Percentiles rank a stretch among this genome's conserved stretches.
phyloP scores from a whole-genome alignment of 768 basidiomycete genomes.

The Boletus subcaerulescens region DNA sequence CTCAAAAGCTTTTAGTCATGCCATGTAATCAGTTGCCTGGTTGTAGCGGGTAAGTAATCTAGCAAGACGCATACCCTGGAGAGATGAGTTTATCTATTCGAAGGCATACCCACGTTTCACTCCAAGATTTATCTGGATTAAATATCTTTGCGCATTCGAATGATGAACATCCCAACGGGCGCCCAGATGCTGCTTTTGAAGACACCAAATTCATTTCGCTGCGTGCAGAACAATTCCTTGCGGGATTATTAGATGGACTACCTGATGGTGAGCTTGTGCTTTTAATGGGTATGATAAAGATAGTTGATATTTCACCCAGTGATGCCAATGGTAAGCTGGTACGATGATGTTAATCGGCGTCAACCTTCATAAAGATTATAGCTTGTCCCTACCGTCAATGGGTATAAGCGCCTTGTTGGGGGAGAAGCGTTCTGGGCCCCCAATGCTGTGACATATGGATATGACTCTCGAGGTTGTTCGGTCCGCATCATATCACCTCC shows the following conservation, averaged over 20 bases:
- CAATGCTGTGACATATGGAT: slow-evolving; percentile 90
- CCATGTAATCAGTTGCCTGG: slow-evolving; percentile 71
- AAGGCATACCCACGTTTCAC: slow-evolving; percentile 90
- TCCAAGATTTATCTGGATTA: slow-evolving; percentile 62
- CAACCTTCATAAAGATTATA: slow-evolving; percentile 24
- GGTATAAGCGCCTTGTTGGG: slow-evolving; percentile 94
- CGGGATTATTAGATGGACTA: slow-evolving; percentile 86
- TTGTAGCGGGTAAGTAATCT: slow-evolving; percentile 73
- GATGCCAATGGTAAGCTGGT: slow-evolving; percentile 70
- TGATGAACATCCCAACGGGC: slow-evolving; percentile 56
- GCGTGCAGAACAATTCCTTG: slow-evolving; percentile 89
- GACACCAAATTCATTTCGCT: slow-evolving; percentile 85
- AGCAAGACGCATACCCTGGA: slow-evolving; percentile 7
- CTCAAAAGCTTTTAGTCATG: slow-evolving; percentile 1
- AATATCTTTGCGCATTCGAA: slow-evolving; percentile 80
- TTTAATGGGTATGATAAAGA: neutral
- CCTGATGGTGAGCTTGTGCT: slow-evolving; percentile 63
- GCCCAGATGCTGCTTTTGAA: slow-evolving; percentile 67
- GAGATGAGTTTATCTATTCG: neutral
- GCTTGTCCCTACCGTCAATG: slow-evolving; percentile 90
- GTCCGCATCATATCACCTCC: slow-evolving; percentile 93
- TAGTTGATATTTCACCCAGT: slow-evolving; percentile 41
- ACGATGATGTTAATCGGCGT: neutral
- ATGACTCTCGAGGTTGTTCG: slow-evolving; percentile 91
- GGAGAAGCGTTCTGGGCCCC: slow-evolving; percentile 96